Evolutionary conservation across 345 rosid species (phyloP).

Genomic region (Aegle marmelos): DNA sequence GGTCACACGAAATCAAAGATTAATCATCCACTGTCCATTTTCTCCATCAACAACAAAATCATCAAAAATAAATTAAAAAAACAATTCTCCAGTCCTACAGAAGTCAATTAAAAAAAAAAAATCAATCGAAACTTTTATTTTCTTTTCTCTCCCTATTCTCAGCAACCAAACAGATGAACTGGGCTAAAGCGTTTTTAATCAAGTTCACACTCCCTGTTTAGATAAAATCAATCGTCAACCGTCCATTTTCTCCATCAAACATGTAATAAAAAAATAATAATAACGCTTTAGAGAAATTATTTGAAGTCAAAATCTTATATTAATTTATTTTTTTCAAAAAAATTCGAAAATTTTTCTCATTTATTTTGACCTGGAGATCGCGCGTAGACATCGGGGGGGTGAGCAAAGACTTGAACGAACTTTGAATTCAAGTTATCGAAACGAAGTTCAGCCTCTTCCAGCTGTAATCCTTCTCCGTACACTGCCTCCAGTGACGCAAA

Average conservation of each 20-base stretch:
- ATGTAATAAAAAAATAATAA: no score
- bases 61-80: no score
- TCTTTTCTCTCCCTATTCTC: not conserved
- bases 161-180: no score
- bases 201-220: no score
- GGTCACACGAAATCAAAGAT: not conserved
- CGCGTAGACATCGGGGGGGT: constrained; percentile 66
- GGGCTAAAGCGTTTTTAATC: no score
- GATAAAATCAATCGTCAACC: not conserved
- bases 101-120: not conserved
- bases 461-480: constrained; percentile 70
- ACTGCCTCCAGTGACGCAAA: constrained; percentile 60
- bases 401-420: constrained; percentile 59
- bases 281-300: no score
- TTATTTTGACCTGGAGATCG: constrained; percentile 74
- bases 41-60: not conserved
- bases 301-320: no score
- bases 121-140: not conserved
- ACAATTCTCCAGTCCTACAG: not conserved
- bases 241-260: no score
- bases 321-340: no score
- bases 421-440: constrained; percentile 61
- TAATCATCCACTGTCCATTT: not conserved
- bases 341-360: not conserved
- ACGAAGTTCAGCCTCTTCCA: constrained; percentile 72